Conservation (phyloP, 345 rosid species). For the Arabis alpina region DNA sequence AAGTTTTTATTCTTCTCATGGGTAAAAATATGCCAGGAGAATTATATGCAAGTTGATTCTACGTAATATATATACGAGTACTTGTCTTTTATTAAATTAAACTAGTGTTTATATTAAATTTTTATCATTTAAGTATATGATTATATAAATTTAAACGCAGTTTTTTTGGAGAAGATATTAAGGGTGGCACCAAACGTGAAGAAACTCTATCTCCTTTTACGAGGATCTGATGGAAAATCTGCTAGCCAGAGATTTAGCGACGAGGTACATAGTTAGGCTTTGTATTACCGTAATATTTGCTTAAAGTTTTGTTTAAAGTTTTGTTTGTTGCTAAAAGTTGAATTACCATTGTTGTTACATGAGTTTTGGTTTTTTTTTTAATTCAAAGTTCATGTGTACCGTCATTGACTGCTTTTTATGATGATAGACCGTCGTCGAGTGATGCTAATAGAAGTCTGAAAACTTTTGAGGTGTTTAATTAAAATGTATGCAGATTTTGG, state of each 20-base stretch:
- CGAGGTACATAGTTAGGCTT: slow-evolving; percentile 53
- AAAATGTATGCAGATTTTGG: slow-evolving; percentile 29
- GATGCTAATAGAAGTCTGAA: background rate
- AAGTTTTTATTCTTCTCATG: too few species aligned
- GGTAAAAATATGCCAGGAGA: too few species aligned
- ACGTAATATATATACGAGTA: background rate
- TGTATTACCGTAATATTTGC: background rate
- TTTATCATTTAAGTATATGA: background rate
- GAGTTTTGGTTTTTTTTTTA: too few species aligned
- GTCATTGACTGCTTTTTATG: background rate
- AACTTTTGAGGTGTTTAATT: slow-evolving; percentile 4
- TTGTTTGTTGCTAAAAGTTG: too few species aligned
- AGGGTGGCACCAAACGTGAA: slow-evolving; percentile 86
- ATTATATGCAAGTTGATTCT: background rate
- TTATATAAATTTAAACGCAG: slow-evolving; percentile 46
- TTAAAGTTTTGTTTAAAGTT: too few species aligned
- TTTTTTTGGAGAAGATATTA: slow-evolving; percentile 76
- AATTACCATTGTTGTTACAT: background rate
- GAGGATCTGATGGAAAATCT: slow-evolving; percentile 65
- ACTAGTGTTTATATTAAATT: background rate
- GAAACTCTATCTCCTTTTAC: slow-evolving; percentile 74
- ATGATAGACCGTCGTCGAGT: too few species aligned
- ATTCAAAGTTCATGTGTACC: background rate
- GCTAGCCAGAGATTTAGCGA: slow-evolving; percentile 69
- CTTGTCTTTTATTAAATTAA: background rate